phyloP scores from a whole-genome alignment of 805 yeast genomes.

The Wickerhamomyces queroliae region DNA sequence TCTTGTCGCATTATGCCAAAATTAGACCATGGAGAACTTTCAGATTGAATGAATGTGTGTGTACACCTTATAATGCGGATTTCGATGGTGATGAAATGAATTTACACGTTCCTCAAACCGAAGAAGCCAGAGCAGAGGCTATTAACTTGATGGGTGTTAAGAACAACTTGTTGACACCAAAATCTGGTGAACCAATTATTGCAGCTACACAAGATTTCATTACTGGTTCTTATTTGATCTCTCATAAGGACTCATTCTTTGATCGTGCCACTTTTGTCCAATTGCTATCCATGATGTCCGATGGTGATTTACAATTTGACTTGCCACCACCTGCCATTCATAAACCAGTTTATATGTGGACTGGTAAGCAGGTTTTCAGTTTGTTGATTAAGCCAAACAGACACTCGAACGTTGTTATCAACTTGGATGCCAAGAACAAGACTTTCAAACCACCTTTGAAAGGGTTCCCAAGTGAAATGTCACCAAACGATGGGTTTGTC shows the following conservation, averaged over 20 bases:
- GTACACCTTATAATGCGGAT: slow-evolving; percentile 99
- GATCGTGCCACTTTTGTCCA: slow-evolving; percentile 83
- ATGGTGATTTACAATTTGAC: slow-evolving; percentile 82
- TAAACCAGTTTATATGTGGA: slow-evolving; percentile 90
- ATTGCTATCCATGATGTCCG: slow-evolving; percentile 91
- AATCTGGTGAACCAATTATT: slow-evolving; percentile 97
- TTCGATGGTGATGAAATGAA: slow-evolving; percentile 99
- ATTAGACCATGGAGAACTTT: slow-evolving; percentile 98
- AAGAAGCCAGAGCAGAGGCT: slow-evolving; percentile 99
- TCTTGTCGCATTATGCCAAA: slow-evolving; percentile 92
- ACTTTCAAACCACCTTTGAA: slow-evolving; percentile 73
- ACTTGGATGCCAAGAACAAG: slow-evolving; percentile 91
- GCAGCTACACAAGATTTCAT: slow-evolving; percentile 99
- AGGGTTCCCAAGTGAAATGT: slow-evolving; percentile 85
- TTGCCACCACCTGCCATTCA: slow-evolving; percentile 91
- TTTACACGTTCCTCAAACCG: slow-evolving; percentile 97
- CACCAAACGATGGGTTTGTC: slow-evolving; percentile 94
- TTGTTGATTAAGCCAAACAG: slow-evolving; percentile 80
- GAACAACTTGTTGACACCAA: slow-evolving; percentile 89
- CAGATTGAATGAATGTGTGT: slow-evolving; percentile 95
- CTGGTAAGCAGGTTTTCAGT: slow-evolving; percentile 94
- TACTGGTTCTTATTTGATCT: slow-evolving; percentile 89
- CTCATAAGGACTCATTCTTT: slow-evolving; percentile 89
- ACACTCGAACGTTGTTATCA: slow-evolving; percentile 73
- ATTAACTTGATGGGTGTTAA: slow-evolving; percentile 97